These are phyloP conservation scores for Paramecium octaurelia DNA, from an alignment of 73 alveolate species.

Conservation along the genomic window DNA sequence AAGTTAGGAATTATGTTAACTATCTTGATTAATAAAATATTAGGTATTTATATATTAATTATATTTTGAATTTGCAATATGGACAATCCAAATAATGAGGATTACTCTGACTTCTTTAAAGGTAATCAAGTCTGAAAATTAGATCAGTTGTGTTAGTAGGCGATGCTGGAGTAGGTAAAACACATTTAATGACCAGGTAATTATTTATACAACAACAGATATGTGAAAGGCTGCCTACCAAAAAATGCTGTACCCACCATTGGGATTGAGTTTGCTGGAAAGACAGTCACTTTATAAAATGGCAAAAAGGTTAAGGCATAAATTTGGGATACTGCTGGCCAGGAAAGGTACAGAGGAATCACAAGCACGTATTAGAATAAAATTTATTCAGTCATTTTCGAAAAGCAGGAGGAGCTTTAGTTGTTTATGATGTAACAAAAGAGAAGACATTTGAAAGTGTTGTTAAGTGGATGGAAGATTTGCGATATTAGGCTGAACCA, in stretches of 20 bases:
- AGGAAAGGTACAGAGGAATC: constrained; percentile 83
- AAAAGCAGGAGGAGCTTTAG: constrained; percentile 86
- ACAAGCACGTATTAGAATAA: constrained; percentile 70
- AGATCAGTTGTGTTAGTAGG: constrained; percentile 76
- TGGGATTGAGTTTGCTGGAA: constrained; percentile 97
- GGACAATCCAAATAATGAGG: background rate
- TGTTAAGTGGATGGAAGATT: constrained; percentile 77
- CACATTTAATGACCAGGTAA: constrained; percentile 71
- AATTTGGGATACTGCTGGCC: constrained; percentile 96
- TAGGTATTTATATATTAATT: background rate
- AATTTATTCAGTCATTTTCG: constrained; percentile 68
- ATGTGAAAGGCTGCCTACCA: constrained; percentile 90
- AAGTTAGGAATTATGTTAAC: background rate
- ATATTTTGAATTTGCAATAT: background rate
- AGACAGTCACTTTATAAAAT: constrained; percentile 80
- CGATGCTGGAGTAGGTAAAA: constrained; percentile 82
- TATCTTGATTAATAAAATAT: background rate
- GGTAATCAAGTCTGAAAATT: background rate
- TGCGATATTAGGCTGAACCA: constrained; percentile 89
- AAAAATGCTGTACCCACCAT: constrained; percentile 89
- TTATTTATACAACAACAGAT: constrained; percentile 49
- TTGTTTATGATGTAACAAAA: constrained; percentile 85
- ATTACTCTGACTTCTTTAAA: constrained; percentile 14
- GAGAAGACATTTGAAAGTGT: constrained; percentile 76
- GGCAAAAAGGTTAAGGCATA: constrained; percentile 93